Base-by-base conservation (phyloP, 768 basidiomycete genomes). In the Suillus discolor region DNA sequence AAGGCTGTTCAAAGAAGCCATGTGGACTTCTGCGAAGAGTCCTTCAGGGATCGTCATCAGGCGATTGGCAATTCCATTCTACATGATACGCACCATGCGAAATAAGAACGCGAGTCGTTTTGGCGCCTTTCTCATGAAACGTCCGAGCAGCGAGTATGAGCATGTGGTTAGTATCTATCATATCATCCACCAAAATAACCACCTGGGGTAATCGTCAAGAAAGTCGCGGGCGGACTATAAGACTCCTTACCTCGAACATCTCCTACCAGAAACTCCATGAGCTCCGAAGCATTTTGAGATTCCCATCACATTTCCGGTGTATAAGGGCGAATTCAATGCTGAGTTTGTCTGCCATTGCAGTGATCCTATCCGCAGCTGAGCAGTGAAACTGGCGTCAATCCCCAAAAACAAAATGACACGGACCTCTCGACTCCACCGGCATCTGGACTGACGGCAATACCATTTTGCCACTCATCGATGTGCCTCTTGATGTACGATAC, bases 381-480 rank as follows among this genome's bases (percentile, higher is more conserved):
- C 65, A 12, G 39, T 59, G 39, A 28, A 12, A 57, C 44, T 38
- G 38, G 55, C 12, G 18, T 7, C 36, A 23, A 15, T 12, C 23
- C 8, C 42, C 47, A 3, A 6, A 49, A 49, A 49, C 1, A 38
- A 28, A n/a, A 8, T 31, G n/a, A 34, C 34, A 82, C 90, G 72
- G 72, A 95, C 97, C 97, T 86, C 83, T 98, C 98, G n/a, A 96
- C 96, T 69, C 97, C 97, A 39, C 97, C 97, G 1, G 97, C 97
- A 79, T 99, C 97, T 0, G 97, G 97, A 77, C 93, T 96, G 74
- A 99, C 96, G 68, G 98, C 89, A 71, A 99, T 93, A 62, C 86
- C 86, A 71, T 96, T 84, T 71, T 89, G 74, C 92, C 97, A 98
- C n/a, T 84, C 89, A 2, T 87, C 84, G 63, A 99, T 93, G 73